Percentiles rank a stretch among this genome's conserved stretches.
phyloP scores from a whole-genome alignment of 2,329 filamentous ascomycete genomes.

The Fusarium protoensiforme region DNA sequence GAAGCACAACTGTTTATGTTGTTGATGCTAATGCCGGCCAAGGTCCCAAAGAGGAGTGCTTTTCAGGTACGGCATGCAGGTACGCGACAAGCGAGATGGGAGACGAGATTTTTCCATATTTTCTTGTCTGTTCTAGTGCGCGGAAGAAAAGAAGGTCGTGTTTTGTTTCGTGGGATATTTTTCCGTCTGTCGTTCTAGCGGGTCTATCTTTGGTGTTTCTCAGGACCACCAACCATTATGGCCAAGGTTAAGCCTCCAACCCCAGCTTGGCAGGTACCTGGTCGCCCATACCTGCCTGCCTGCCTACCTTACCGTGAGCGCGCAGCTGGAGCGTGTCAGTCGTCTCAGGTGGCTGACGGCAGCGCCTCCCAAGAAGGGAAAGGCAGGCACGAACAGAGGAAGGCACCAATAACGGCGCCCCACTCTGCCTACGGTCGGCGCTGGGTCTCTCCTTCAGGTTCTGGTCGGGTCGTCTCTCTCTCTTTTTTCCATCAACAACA shows the following conservation, averaged over 20 bases:
- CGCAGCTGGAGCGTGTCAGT: constrained; percentile 14
- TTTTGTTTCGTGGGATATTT: constrained; percentile 39
- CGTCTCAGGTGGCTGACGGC: constrained; percentile 31
- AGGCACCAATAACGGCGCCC: background rate
- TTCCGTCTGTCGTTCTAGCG: constrained; percentile 28
- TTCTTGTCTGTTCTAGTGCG: constrained; percentile 3
- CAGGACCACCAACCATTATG: constrained; percentile 13
- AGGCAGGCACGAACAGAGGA: background rate
- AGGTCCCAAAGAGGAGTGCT: constrained; percentile 14
- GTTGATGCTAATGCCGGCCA: constrained; percentile 13
- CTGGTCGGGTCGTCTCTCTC: background rate
- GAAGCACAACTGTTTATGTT: background rate
- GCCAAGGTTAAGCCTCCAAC: background rate
- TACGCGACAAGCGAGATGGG: constrained; percentile 9
- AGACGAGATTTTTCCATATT: background rate
- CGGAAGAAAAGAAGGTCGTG: background rate
- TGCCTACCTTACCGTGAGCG: background rate
- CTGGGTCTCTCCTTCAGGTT: constrained; percentile 2
- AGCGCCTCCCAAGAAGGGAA: background rate
- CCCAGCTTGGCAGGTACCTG: background rate
- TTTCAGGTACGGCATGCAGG: constrained; percentile 32
- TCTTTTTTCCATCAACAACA: constrained; percentile 37
- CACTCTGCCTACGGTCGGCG: background rate
- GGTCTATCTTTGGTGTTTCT: constrained; percentile 10
- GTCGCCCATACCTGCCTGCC: background rate